Base-by-base conservation (phyloP, 2,329 filamentous ascomycete genomes). In the Cercospora nicotianae region DNA sequence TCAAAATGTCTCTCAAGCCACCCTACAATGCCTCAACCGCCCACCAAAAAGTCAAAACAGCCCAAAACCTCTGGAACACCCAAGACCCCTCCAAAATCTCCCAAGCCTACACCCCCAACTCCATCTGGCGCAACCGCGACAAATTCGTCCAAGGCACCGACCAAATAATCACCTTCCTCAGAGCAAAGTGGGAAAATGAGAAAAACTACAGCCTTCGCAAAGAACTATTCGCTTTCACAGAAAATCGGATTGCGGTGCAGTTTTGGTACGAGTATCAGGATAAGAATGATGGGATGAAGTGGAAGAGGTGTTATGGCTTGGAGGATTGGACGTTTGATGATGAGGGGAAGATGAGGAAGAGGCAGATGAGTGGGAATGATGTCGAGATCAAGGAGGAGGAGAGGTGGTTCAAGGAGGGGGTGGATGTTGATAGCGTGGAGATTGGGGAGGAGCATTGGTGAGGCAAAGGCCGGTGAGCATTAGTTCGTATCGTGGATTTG, bases 41-140 rank as follows among this genome's bases (percentile, higher is more conserved):
- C 2, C 81, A 82, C 16, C 82, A 84, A 67, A 96, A 96, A 78
- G 92, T 96, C 70, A 96, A 96, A 80, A 89, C 89, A 18, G 92
- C 91, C 0, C 93, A 96, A 77, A 87, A 92, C 77, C 83, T 90
- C 3, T 96, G 93, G 93, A 96, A 96, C 75, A 90, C 89, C 1
- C 86, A 83, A 90, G 83, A 92, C 69, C 91, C 91, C 0, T 80
- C 83, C 3, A 80, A 79, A 1, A 85, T 95, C 33, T 88, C 91
- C 61, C 84, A 88, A 74, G 91, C 88, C 1, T 96, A 96, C 77
- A 95, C 91, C 0, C 80, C 86, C 0, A 87, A 91, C 77, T 89
- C 87, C 63, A 88, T 94, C 77, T 96, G 93, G 92, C 87, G 93
- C 45, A 96, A 96, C 78, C 87, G 92, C 4, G 84, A 85, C 71